Conservation (phyloP, 768 basidiomycete genomes). For the Leccinellum luteum region DNA sequence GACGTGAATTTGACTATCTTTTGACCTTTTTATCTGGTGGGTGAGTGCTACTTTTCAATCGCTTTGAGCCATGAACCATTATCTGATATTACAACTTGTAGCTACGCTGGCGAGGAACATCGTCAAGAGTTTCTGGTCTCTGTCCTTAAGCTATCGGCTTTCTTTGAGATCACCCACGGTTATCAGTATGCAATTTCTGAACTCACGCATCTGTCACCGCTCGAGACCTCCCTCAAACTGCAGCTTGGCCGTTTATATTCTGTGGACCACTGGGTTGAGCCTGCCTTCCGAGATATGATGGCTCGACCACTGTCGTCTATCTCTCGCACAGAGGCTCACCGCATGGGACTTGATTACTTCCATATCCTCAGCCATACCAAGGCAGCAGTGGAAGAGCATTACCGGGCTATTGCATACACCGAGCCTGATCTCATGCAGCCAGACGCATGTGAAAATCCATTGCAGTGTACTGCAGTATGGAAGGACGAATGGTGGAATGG, state of each 20-base stretch:
- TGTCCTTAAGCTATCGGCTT: too few relatives aligned
- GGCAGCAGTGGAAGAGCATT: neutral
- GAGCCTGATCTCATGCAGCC: neutral
- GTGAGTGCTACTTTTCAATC: neutral
- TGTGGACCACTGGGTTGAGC: constrained; percentile 9
- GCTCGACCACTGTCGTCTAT: neutral
- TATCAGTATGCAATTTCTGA: neutral
- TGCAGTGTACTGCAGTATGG: neutral
- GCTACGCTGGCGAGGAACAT: too few relatives aligned
- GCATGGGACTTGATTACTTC: constrained; percentile 5
- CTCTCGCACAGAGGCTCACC: neutral
- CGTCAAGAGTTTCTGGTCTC: too few relatives aligned
- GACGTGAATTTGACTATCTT: constrained; percentile 1
- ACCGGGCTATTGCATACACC: constrained; percentile 4
- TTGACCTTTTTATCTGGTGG: constrained; percentile 1
- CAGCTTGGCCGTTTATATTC: constrained; percentile 4
- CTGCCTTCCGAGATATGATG: constrained; percentile 3
- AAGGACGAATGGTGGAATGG: constrained; percentile 15
- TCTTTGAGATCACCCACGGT: too few relatives aligned
- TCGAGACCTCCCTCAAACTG: neutral
- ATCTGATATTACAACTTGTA: too few relatives aligned
- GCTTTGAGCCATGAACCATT: too few relatives aligned
- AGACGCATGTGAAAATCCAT: neutral
- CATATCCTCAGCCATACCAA: constrained; percentile 2
- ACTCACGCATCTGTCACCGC: neutral